Evolutionary conservation across 1,139 yeast genomes (phyloP).

Genomic region (Saccharomyces pastorianus): DNA sequence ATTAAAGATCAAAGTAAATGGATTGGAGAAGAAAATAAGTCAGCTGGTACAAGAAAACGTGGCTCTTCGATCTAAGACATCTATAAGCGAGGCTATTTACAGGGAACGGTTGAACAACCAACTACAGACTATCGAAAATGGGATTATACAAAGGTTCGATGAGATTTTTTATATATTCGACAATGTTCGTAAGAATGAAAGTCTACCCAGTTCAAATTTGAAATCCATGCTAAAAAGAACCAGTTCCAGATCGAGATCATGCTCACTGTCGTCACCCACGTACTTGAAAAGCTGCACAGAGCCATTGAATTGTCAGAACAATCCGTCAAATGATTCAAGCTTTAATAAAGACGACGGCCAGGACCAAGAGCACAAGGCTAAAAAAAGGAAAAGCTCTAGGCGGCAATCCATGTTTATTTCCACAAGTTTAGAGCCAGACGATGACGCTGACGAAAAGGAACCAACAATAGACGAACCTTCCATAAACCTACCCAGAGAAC

Average conservation of each 20-base stretch:
- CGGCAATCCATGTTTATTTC: conserved; percentile 35
- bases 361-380: conserved; percentile 14
- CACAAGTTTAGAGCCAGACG: conserved; percentile 21
- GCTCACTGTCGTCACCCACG: conserved; percentile 1
- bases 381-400: conserved; percentile 34
- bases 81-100: conserved; percentile 28
- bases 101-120: conserved; percentile 33
- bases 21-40: conserved; percentile 43
- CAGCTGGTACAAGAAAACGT: conserved; percentile 43
- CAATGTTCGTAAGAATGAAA: conserved; percentile 33
- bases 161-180: conserved; percentile 38
- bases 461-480: neutral
- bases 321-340: conserved; percentile 2
- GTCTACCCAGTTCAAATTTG: conserved; percentile 18
- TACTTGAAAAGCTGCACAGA: neutral
- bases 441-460: neutral
- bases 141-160: conserved; percentile 38
- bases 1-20: conserved; percentile 42
- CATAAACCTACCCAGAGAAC: neutral
- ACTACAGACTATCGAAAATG: conserved; percentile 35
- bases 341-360: conserved; percentile 7
- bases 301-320: neutral
- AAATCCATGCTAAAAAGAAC: neutral
- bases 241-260: neutral
- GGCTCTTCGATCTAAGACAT: conserved; percentile 33